A percentile compares a stretch with the other conserved stretches of the same genome.
Conservation (phyloP, 345 rosid species). For the Bretschneidera sinensis region DNA sequence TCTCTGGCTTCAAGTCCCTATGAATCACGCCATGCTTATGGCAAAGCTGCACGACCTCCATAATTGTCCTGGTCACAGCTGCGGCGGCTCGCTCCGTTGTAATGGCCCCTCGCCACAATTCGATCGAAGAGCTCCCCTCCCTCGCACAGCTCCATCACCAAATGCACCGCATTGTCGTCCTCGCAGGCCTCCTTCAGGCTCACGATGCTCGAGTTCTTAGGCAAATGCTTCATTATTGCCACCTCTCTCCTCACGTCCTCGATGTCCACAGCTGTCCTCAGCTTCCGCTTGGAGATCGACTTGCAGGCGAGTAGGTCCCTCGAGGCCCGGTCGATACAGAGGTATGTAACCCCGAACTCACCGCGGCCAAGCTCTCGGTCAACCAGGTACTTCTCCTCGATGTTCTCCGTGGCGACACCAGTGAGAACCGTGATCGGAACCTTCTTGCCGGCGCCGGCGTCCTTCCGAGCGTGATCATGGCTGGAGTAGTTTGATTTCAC, state of each 20-base stretch:
- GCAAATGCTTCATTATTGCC: constrained; percentile 95
- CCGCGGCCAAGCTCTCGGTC: constrained; percentile 99
- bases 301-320: constrained; percentile 92
- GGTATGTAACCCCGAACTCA: constrained; percentile 96
- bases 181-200: constrained; percentile 91
- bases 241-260: constrained; percentile 97
- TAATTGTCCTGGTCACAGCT: constrained; percentile 77
- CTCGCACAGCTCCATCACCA: constrained; percentile 99
- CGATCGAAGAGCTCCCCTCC: constrained; percentile 99
- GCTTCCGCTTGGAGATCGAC: constrained; percentile 94
- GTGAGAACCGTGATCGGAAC: constrained; percentile 67
- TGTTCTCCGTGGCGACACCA: constrained; percentile 79
- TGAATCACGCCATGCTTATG: constrained; percentile 97
- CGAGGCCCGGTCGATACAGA: constrained; percentile 73
- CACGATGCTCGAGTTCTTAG: constrained; percentile 82
- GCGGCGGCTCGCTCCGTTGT: constrained; percentile 98
- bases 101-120: constrained; percentile 98
- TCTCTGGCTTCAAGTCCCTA: constrained; percentile 98
- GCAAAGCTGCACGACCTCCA: constrained; percentile 95
- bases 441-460: constrained; percentile 59
- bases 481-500: constrained; percentile 79
- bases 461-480: constrained; percentile 65
- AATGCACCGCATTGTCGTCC: constrained; percentile 95
- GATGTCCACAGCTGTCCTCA: constrained; percentile 82
- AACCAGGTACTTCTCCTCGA: constrained; percentile 80